Evolutionary conservation across 345 rosid genomes (phyloP).

Genomic region (Eucalyptus grandis): DNA sequence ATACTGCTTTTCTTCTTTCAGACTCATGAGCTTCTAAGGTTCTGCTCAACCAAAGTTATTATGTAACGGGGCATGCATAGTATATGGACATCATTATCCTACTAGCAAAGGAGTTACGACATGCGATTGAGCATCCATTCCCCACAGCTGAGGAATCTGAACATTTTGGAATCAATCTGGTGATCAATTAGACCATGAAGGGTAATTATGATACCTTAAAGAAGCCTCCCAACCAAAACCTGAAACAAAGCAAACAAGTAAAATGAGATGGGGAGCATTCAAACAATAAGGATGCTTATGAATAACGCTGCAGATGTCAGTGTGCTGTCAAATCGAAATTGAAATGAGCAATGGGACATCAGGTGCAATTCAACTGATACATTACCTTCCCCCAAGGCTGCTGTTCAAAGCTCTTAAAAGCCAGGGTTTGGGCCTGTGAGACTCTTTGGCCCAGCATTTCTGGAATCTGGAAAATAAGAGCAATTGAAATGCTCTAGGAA

Average conservation of each 20-base stretch:
- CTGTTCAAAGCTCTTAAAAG: conserved; percentile 77
- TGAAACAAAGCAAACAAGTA: neutral
- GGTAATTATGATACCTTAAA: conserved; percentile 55
- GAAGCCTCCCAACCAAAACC: conserved; percentile 89
- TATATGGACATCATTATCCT: neutral
- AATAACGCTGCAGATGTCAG: neutral
- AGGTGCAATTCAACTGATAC: neutral
- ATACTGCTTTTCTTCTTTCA: neutral
- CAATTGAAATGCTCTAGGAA: neutral
- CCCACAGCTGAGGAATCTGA: neutral
- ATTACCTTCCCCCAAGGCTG: conserved; percentile 83
- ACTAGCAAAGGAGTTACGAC: neutral
- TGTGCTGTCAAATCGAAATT: neutral
- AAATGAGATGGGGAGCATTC: neutral
- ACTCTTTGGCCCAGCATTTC: conserved; percentile 67
- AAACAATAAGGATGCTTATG: neutral
- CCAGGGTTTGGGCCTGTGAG: conserved; percentile 62
- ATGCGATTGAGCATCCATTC: neutral
- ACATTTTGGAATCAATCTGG: neutral
- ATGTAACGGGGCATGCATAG: neutral
- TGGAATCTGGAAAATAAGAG: conserved; percentile 44
- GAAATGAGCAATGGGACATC: neutral
- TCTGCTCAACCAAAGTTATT: neutral
- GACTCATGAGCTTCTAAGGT: neutral
- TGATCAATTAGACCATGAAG: neutral